A percentile compares a stretch with the other conserved stretches of the same genome.
phyloP scores from a whole-genome alignment of 148 eudicot genomes.

The Rheum nobile region DNA sequence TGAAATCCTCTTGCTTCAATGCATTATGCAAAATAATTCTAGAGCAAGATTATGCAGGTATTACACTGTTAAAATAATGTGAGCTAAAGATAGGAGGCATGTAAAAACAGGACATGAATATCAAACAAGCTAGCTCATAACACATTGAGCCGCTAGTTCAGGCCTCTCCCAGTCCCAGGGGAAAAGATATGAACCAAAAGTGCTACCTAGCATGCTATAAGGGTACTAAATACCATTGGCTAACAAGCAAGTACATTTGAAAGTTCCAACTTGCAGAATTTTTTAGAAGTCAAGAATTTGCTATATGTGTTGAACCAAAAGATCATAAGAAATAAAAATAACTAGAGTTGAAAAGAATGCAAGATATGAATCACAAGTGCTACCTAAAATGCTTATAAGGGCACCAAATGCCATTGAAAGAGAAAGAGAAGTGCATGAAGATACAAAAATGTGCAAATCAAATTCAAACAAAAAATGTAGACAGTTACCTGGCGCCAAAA shows the following conservation, averaged over 20 bases:
- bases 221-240: not conserved
- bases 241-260: not conserved
- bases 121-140: not conserved
- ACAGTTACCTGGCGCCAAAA: slow-evolving; percentile 79
- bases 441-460: not conserved
- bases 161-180: too few relatives aligned
- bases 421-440: not conserved
- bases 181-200: too few relatives aligned
- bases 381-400: not conserved
- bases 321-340: not conserved
- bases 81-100: not conserved
- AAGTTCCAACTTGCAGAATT: not conserved
- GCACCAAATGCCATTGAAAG: not conserved
- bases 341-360: not conserved
- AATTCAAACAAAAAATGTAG: not conserved
- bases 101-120: not conserved
- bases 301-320: not conserved
- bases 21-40: not conserved
- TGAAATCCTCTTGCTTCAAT: not conserved
- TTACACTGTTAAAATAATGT: not conserved
- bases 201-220: too few relatives aligned
- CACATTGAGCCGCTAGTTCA: not conserved
- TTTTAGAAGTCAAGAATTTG: not conserved
- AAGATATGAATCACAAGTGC: not conserved
- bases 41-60: not conserved